phyloP scores from a whole-genome alignment of 257 asterid species.

The Primulina tabacum region DNA sequence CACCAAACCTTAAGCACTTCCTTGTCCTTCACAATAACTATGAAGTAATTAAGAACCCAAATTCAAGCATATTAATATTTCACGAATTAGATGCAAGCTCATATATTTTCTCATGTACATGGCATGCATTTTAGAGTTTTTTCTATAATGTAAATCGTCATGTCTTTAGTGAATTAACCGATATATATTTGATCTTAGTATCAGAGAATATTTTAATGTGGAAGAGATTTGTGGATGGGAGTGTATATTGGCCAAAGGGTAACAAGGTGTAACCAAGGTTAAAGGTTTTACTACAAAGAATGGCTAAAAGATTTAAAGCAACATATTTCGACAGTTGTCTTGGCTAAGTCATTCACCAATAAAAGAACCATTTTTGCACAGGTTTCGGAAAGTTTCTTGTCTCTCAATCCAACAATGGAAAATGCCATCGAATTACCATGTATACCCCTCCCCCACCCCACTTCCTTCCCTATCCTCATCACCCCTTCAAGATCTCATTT shows the following conservation, averaged over 20 bases:
- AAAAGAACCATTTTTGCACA: constrained; percentile 36
- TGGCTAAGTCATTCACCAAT: constrained; percentile 35
- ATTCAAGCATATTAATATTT: constrained; percentile 18
- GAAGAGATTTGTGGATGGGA: background rate
- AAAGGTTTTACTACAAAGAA: constrained; percentile 18
- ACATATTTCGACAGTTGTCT: constrained; percentile 39
- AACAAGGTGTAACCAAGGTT: constrained; percentile 37
- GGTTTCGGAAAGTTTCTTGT: constrained; percentile 47
- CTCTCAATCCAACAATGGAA: constrained; percentile 48
- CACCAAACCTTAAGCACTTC: background rate
- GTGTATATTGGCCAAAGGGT: constrained; percentile 40
- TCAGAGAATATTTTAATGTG: background rate
- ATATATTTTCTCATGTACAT: constrained; percentile 14
- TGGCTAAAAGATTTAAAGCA: background rate
- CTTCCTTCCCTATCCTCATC: constrained; percentile 15
- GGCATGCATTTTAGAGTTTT: background rate
- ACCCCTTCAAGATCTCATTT: background rate
- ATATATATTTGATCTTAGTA: too few relatives aligned
- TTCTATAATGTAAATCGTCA: too few relatives aligned
- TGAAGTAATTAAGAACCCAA: constrained; percentile 30
- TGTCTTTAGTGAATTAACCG: too few relatives aligned
- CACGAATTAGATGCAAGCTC: constrained; percentile 27
- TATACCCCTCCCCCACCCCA: background rate
- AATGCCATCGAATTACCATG: constrained; percentile 28
- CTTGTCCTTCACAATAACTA: background rate